These are phyloP conservation scores for Tuber umbilicatum DNA, from an alignment of 495 filamentous ascomycete species.

Conservation along the genomic window DNA sequence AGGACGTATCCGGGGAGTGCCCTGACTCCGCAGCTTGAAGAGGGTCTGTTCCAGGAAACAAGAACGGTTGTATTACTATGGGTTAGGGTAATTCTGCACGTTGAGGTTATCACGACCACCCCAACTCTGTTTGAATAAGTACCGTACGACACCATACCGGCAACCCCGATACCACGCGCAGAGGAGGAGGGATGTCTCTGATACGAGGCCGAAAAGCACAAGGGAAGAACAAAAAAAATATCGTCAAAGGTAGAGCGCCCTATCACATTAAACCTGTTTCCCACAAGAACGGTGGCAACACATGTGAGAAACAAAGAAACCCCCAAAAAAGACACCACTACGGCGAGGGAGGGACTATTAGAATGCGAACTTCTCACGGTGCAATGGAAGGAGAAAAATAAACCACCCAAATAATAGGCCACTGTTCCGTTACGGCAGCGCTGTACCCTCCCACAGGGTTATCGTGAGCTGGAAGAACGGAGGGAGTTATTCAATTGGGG, in stretches of 20 bases:
- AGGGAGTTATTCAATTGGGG: background rate
- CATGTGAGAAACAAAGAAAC: background rate
- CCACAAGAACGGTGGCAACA: background rate
- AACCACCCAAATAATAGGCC: background rate
- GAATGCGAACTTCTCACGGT: background rate
- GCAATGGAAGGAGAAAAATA: background rate
- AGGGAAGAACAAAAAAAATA: background rate
- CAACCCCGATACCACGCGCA: background rate
- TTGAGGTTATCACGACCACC: background rate
- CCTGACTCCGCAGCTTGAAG: constrained; percentile 2
- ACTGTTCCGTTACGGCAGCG: background rate
- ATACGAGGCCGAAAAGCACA: background rate
- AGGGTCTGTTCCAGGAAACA: background rate
- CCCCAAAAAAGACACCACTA: background rate
- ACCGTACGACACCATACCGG: background rate
- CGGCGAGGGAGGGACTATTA: background rate
- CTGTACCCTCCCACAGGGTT: background rate
- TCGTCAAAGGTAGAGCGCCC: background rate
- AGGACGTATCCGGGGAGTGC: background rate
- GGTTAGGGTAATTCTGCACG: background rate
- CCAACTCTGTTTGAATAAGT: background rate
- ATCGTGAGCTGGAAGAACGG: background rate
- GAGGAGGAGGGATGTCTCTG: background rate
- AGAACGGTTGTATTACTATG: constrained; percentile 2
- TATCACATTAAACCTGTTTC: background rate